Conservation (phyloP, 371 early-diverging fungal species). For the Mortierella sp. region DNA sequence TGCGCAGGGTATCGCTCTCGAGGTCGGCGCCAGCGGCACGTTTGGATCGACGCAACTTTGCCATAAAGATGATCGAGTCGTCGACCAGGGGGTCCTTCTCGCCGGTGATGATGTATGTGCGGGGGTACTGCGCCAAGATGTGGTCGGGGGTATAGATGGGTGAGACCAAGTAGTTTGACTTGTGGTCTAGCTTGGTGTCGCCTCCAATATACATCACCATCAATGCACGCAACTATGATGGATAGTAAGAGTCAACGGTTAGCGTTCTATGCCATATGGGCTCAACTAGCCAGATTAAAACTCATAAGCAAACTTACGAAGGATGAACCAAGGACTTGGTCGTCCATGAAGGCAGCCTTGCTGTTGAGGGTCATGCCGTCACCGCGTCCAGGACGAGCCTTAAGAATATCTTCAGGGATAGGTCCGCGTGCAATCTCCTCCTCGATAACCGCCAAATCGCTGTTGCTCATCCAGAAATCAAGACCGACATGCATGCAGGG, state of each 20-base stretch:
- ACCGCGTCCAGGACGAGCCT: constrained; percentile 70
- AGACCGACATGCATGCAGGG: constrained; percentile 76
- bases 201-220: constrained; percentile 93
- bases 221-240: constrained; percentile 86
- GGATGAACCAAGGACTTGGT: constrained; percentile 66
- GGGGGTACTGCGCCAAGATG: constrained; percentile 91
- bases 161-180: constrained; percentile 86
- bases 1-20: constrained; percentile 43
- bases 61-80: constrained; percentile 95
- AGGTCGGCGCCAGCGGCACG: constrained; percentile 38
- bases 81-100: constrained; percentile 98
- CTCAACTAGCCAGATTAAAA: background rate
- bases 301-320: constrained; percentile 28
- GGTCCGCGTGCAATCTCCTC: constrained; percentile 59
- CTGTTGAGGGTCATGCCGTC: constrained; percentile 63
- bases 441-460: constrained; percentile 48
- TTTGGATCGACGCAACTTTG: constrained; percentile 88
- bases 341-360: constrained; percentile 72
- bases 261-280: background rate
- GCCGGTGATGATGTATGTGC: constrained; percentile 92
- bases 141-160: constrained; percentile 93
- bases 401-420: constrained; percentile 73
- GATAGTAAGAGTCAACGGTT: background rate
- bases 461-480: constrained; percentile 63
- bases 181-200: constrained; percentile 83